These are phyloP conservation scores for Cicer arietinum DNA, from an alignment of 306 rosid genomes.

Conservation along the genomic window DNA sequence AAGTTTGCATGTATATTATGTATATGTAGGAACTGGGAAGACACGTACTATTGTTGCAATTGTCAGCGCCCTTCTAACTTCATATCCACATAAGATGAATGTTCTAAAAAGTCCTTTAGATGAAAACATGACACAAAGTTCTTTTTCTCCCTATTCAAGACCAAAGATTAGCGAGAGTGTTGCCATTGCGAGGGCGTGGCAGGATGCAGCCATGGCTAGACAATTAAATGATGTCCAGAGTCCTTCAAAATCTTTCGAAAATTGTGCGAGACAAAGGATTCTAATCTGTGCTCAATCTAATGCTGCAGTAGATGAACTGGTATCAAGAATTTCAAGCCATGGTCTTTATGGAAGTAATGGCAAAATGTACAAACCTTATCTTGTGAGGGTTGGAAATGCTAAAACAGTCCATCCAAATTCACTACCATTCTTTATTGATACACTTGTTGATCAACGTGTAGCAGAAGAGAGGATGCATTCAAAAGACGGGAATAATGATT, in stretches of 20 bases:
- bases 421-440: conserved; percentile 86
- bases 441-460: conserved; percentile 88
- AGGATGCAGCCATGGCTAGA: conserved; percentile 94
- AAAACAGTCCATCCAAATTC: conserved; percentile 91
- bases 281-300: conserved; percentile 98
- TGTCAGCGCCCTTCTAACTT: conserved; percentile 84
- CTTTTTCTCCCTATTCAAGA: conserved; percentile 49
- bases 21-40: conserved; percentile 89
- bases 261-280: conserved; percentile 67
- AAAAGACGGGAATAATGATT: conserved; percentile 60
- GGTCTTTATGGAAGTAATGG: conserved; percentile 84
- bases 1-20: conserved; percentile 42
- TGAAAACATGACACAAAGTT: conserved; percentile 52
- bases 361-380: conserved; percentile 86
- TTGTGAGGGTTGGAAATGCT: conserved; percentile 95
- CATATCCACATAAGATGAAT: conserved; percentile 54
- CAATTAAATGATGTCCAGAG: conserved; percentile 65
- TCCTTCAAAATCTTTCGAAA: conserved; percentile 57
- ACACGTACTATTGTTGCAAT: conserved; percentile 92
- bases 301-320: conserved; percentile 98
- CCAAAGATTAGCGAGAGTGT: conserved; percentile 62
- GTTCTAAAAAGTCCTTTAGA: conserved; percentile 40
- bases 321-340: conserved; percentile 79
- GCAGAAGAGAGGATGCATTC: conserved; percentile 73
- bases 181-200: conserved; percentile 96